Conservation (phyloP, 2,329 filamentous ascomycete genomes). For the Calonectria pauciramosa region DNA sequence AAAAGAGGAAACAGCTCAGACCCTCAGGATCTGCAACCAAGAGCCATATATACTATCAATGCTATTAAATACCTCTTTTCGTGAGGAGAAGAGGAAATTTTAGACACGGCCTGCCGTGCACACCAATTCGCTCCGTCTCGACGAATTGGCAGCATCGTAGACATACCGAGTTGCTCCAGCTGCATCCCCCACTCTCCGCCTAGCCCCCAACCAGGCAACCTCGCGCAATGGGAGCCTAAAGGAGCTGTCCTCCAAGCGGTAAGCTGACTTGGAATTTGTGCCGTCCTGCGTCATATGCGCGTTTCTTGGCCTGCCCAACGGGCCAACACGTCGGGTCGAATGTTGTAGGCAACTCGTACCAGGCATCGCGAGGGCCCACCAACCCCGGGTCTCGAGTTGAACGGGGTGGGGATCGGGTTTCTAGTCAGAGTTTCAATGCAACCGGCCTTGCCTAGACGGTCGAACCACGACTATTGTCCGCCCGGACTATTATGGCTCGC, state of each 20-base stretch:
- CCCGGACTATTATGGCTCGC: not conserved
- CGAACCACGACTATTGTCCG: not conserved
- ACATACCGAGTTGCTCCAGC: not conserved
- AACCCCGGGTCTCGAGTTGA: not conserved
- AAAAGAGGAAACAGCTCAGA: not conserved
- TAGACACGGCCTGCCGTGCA: not conserved
- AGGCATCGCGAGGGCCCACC: not conserved
- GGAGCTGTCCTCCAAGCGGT: not conserved
- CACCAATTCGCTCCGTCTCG: not conserved
- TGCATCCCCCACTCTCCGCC: not conserved
- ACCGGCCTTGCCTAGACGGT: not conserved
- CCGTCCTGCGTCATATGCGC: not conserved
- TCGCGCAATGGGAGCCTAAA: not conserved
- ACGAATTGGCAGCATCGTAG: not conserved
- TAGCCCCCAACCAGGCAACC: constrained; percentile 4
- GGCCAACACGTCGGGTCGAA: not conserved
- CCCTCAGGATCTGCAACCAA: not conserved
- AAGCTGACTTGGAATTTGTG: not conserved
- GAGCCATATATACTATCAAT: not conserved
- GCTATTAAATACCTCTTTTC: not conserved
- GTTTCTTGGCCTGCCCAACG: not conserved
- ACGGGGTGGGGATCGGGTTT: not conserved
- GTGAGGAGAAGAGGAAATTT: not conserved
- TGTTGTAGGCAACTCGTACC: not conserved
- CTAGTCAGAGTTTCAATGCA: not conserved